These are phyloP conservation scores for Linnemannia elongata DNA, from an alignment of 192 early-diverging fungal genomes.

Conservation along the genomic window DNA sequence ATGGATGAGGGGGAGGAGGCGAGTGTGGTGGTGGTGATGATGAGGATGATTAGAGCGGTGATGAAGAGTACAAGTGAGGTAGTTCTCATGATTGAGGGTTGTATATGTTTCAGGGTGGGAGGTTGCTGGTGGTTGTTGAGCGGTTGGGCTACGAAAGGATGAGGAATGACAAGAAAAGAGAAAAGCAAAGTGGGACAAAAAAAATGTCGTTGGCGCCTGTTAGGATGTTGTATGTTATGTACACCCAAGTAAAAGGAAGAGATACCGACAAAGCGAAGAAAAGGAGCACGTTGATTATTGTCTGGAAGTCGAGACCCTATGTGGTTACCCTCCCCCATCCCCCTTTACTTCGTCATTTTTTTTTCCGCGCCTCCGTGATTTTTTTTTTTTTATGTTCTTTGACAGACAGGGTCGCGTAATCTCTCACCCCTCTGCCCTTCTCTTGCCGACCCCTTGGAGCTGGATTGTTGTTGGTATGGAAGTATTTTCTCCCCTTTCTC, in stretches of 20 bases:
- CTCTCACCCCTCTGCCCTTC: no score
- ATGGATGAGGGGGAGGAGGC: background rate
- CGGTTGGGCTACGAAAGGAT: background rate
- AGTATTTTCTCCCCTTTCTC: no score
- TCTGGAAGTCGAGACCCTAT: no score
- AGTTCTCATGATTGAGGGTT: background rate
- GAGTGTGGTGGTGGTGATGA: background rate
- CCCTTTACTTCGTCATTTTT: no score
- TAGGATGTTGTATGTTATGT: background rate
- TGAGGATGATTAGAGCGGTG: background rate
- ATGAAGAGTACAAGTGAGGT: background rate
- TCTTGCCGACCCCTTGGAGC: no score
- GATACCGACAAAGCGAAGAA: background rate
- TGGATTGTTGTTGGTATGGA: no score
- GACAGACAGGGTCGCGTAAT: no score
- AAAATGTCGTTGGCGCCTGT: background rate
- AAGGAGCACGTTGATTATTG: no score
- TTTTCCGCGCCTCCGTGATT: no score
- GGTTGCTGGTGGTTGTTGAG: background rate
- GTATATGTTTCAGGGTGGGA: background rate
- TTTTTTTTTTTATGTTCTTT: no score
- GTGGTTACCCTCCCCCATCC: no score
- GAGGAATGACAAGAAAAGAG: background rate
- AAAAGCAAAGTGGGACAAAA: background rate
- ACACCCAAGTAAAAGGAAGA: background rate